Conservation (phyloP, 108 stramenopile species). For the Schizochytrium sp. region DNA sequence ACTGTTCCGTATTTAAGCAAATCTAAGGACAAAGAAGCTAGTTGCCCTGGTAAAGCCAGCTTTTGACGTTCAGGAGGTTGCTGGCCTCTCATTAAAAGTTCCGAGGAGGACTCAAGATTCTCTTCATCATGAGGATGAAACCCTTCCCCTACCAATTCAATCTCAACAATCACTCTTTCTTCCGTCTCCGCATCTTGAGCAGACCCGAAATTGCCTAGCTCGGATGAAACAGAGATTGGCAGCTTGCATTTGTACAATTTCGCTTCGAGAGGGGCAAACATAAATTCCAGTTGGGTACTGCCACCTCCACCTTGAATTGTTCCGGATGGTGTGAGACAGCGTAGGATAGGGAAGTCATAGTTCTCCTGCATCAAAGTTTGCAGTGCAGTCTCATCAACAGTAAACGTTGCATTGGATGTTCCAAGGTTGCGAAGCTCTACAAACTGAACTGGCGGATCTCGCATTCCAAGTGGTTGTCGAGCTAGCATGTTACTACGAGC, state of each 20-base stretch:
- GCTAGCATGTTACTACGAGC: neutral
- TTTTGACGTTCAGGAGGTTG: neutral
- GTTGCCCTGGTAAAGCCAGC: constrained; percentile 3
- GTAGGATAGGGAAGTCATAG: constrained; percentile 27
- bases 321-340: neutral
- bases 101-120: neutral
- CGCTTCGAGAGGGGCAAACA: constrained; percentile 11
- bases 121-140: neutral
- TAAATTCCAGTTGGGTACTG: neutral
- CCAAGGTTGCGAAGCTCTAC: constrained; percentile 54
- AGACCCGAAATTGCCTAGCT: neutral
- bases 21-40: constrained; percentile 7
- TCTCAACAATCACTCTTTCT: neutral
- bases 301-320: neutral
- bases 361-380: constrained; percentile 8
- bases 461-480: neutral
- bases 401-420: neutral
- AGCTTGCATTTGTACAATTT: neutral
- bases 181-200: neutral
- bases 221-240: neutral
- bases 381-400: constrained; percentile 36
- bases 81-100: neutral
- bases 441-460: constrained; percentile 3
- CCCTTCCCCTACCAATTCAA: neutral
- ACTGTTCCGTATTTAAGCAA: neutral